phyloP scores from a whole-genome alignment of 345 rosid genomes.

The Syzygium jambos region DNA sequence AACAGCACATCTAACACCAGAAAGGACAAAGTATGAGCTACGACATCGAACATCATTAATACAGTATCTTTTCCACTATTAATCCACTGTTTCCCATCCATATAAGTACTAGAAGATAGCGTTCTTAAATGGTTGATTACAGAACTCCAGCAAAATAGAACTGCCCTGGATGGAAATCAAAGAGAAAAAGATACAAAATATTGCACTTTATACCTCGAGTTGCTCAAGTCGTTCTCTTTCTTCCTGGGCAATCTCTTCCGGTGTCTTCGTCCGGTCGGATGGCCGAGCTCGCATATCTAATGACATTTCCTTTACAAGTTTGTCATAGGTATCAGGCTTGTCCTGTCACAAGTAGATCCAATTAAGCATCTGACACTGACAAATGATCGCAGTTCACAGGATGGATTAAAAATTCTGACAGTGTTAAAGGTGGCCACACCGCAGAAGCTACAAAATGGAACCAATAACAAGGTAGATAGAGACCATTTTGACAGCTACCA shows the following conservation, averaged over 20 bases:
- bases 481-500: not conserved
- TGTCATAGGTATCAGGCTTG: slow-evolving; percentile 50
- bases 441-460: not conserved
- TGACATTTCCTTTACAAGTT: slow-evolving; percentile 44
- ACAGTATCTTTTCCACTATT: not conserved
- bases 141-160: not conserved
- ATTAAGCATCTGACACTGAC: not conserved
- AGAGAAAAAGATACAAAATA: not conserved
- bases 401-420: not conserved
- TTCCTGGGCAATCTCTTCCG: slow-evolving; percentile 96
- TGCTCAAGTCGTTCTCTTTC: slow-evolving; percentile 69
- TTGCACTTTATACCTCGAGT: slow-evolving; percentile 56
- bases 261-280: slow-evolving; percentile 77
- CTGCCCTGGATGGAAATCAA: not conserved
- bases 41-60: not conserved
- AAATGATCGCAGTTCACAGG: not conserved
- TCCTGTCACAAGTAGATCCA: slow-evolving; percentile 11
- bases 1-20: not conserved
- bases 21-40: not conserved
- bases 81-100: not conserved
- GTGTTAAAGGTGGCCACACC: not conserved
- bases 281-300: slow-evolving; percentile 74
- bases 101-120: not conserved
- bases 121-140: not conserved
- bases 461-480: not conserved